Evolutionary conservation across 192 early-diverging fungal genomes (phyloP).

Genomic region (Backusella liffmaniae): DNA sequence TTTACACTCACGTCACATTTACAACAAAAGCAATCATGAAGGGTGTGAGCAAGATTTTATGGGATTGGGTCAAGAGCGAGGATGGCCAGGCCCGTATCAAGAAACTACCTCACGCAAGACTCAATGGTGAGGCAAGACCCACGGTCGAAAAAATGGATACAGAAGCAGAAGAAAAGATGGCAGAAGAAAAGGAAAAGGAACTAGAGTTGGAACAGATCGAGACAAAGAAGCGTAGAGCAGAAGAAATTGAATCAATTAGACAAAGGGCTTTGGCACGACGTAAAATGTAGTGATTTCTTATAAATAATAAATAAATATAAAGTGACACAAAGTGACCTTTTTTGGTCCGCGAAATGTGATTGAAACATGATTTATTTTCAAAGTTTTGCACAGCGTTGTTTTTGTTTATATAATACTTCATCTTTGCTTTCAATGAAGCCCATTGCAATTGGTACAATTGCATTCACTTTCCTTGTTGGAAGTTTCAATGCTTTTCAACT

Average conservation of each 20-base stretch:
- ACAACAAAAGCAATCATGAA: constrained; percentile 97
- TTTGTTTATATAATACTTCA: not conserved
- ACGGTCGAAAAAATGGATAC: constrained; percentile 11
- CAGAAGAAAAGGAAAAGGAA: not conserved
- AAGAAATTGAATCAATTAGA: constrained; percentile 39
- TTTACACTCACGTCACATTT: constrained; percentile 91
- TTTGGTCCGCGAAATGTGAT: not conserved
- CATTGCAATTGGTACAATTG: not conserved
- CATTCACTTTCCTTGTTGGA: not conserved
- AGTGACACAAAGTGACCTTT: not conserved
- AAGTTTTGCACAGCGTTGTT: not conserved
- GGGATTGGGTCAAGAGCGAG: constrained; percentile 84
- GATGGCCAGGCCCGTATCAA: constrained; percentile 43
- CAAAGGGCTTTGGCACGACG: constrained; percentile 43
- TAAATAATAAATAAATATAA: not conserved
- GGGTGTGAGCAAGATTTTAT: constrained; percentile 85
- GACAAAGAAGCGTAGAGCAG: constrained; percentile 37
- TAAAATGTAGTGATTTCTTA: not conserved
- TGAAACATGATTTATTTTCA: not conserved
- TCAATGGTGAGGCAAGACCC: constrained; percentile 30
- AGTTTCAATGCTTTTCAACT: not conserved
- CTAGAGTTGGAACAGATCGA: constrained; percentile 14
- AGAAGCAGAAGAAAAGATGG: not conserved
- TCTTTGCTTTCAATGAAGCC: not conserved
- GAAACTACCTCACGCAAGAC: constrained; percentile 16